Evolutionary conservation across 495 filamentous ascomycete species (phyloP), one percentile per base, ranked within the genome.

Genomic region (Podospora bellae-mahoneyi): DNA sequence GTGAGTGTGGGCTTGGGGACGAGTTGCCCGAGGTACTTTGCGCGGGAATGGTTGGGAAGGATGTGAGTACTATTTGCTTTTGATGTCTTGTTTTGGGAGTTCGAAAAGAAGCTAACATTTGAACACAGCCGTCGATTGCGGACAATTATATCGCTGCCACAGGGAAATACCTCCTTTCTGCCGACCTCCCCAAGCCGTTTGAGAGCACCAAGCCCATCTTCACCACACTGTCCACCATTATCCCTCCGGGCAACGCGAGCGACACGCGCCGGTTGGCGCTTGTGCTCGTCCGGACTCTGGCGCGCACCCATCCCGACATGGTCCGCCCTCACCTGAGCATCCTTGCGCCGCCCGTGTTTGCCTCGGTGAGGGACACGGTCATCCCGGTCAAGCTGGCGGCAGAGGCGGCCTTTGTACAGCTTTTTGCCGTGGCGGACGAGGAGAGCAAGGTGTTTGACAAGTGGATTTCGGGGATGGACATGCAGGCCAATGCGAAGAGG

Each of bases 371-470:
- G 39, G 95, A 98, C 76, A 84, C 90, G 55, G 87, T 98, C n/a
- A 98, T 99, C 63, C 96, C 96, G 5, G 89, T 99, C 70, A 99
- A 99, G 78, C 84, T 99, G 30, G 90, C 96, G 3, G 93, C 95
- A 15, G 95, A 99, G 79, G 94, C 94, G 2, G 93, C 93, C 2
- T 97, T 98, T 77, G 84, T 98, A 34, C 87, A 92, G n/a, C 79
- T 98, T n/a, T 98, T 99, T 81, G 86, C 87, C 2, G 93, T 98
- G 1, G 92, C 93, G 1, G 92, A 97, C 30, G 87, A 89, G 65
- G 95, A 97, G 71, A 83, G 83, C 54, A 89, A 88, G 68, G 89
- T 97, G 26, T 98, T 97, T 73, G 94, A 99, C 66, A 93, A 93
- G 82, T 99, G 93, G 73, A 88, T 98, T 77, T 70, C 71, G 39